Evolutionary conservation across 1,284 basidiomycete species (phyloP).

Genomic region (Mixia osmundae): DNA sequence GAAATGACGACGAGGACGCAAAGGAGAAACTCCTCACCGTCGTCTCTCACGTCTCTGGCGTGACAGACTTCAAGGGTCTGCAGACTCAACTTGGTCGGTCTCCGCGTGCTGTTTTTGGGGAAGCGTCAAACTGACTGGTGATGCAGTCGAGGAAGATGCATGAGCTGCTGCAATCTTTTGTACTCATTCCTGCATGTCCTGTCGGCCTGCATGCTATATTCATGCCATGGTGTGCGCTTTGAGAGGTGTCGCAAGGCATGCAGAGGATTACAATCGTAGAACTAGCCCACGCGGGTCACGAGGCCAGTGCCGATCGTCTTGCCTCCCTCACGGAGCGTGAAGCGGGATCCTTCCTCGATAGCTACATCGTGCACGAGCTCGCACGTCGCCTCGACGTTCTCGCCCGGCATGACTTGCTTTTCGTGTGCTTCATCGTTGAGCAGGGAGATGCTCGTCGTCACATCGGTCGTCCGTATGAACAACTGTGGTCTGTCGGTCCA

Average conservation of each 20-base stretch:
- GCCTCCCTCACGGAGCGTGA: constrained; percentile 92
- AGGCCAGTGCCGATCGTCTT: constrained; percentile 33
- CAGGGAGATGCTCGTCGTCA: constrained; percentile 75
- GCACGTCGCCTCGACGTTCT: constrained; percentile 86
- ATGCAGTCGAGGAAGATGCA: too few species aligned
- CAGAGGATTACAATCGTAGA: too few species aligned
- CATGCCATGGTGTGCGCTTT: too few species aligned
- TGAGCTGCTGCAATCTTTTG: too few species aligned
- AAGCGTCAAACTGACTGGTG: too few species aligned
- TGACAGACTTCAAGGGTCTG: constrained; percentile 58
- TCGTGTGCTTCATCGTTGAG: constrained; percentile 27
- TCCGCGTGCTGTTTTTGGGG: too few species aligned
- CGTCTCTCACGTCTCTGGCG: constrained; percentile 47
- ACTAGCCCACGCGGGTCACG: too few species aligned
- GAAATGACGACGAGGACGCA: constrained; percentile 84
- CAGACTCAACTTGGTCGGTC: constrained; percentile 23
- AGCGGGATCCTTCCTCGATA: constrained; percentile 75
- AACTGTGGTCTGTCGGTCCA: constrained; percentile 60
- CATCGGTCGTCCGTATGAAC: constrained; percentile 87
- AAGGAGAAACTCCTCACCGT: constrained; percentile 94
- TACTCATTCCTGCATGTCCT: too few species aligned
- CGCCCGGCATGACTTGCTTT: constrained; percentile 83
- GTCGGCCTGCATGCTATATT: too few species aligned
- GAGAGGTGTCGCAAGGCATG: too few species aligned
- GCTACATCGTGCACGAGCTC: constrained; percentile 71